Base-by-base conservation (phyloP, 2,329 filamentous ascomycete genomes). In the Exophiala aquamarina region DNA sequence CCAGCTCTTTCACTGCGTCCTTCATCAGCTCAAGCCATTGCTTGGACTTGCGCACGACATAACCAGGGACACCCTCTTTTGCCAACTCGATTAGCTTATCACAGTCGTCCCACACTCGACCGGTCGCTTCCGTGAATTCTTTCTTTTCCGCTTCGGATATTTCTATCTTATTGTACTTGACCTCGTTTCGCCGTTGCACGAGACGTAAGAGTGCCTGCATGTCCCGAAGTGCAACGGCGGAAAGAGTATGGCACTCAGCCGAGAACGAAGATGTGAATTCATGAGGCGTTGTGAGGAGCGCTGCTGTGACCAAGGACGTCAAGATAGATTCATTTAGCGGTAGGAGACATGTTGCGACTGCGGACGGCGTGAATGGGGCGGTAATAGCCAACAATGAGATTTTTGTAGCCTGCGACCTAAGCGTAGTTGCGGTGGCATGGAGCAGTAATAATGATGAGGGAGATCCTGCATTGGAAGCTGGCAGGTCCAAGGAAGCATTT, bases 311-410 rank as follows among this genome's bases (percentile, higher is more conserved):
- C 18, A 94, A 74, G 2, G 82, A 87, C 0, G 88, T 86, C 0
- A 95, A 74, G n/a, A 87, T 82, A 0, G 82, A 83, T 10, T 80
- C 76, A 17, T 84, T 77, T n/a, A 95, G 75, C 48, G 90, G 83
- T 26, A 80, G 76, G 3, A 96, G 71, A 11, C 94, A 82, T 18
- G 78, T 83, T 8, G 69, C 71, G 26, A 95, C 76, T 4, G 89
- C 91, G 1, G 84, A 83, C 0, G 88, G 83, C 0, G 90, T 93
- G 58, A 95, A 94, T 1, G 92, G 91, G 14, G 88, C 79, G 61
- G 88, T 95, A 61, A 94, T 86, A 1, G 93, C 80, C 10, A 97
- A 78, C 1, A 96, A 83, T 0, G 88, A 92, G 19, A 96, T 76
- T 54, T 95, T 95, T 4, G 90, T 95, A 2, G 84, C 81, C 63